Evolutionary conservation across 1,284 basidiomycete species (phyloP), one percentile per base, ranked within the genome.

Genomic region (Fomes fomentarius): DNA sequence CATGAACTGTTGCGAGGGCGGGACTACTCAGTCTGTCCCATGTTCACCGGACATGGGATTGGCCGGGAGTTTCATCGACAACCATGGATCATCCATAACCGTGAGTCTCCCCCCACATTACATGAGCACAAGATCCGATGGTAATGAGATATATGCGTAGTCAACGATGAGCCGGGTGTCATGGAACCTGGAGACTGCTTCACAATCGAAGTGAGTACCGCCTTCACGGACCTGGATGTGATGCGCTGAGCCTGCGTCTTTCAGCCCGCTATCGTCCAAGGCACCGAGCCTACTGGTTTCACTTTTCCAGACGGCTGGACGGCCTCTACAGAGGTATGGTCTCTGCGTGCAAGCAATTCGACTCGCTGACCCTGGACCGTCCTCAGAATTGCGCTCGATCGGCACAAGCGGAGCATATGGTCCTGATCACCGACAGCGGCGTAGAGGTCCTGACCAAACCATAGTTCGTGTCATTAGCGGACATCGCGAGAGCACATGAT

Each of bases 251-350:
- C n/a, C n/a, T n/a, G n/a, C n/a, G 31, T 35, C 5, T 12, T 14
- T 31, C 11, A 94, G 85, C 93, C 93, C 4, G 80, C 80, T 40
- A 75, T 96, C 22, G 79, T 94, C 4, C 88, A 93, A 72, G 93
- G 93, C 4, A 71, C 70, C 1, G 77, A 89, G 52, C 77, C 89
- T 0, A 70, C 73, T 17, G 83, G 83, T 0, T 88, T 85, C 80
- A 81, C 92, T 54, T 94, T 91, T 69, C 91, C 90, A 3, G 93
- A 95, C 67, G 92, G 90, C 26, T 95, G 93, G 93, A 94, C 92
- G 3, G 84, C 87, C 31, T 87, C 89, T 0, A 93, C 93, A 0
- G 84, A 89, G 74, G 92, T 85, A 67, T 59, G 80, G 40, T 8
- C 63, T 19, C 17, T 24, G 19, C 21, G 24, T 40, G 14, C 24